Evolutionary conservation across 108 stramenopile species (phyloP), one percentile per base, ranked within the genome.

Genomic region (Skeletonema potamos): DNA sequence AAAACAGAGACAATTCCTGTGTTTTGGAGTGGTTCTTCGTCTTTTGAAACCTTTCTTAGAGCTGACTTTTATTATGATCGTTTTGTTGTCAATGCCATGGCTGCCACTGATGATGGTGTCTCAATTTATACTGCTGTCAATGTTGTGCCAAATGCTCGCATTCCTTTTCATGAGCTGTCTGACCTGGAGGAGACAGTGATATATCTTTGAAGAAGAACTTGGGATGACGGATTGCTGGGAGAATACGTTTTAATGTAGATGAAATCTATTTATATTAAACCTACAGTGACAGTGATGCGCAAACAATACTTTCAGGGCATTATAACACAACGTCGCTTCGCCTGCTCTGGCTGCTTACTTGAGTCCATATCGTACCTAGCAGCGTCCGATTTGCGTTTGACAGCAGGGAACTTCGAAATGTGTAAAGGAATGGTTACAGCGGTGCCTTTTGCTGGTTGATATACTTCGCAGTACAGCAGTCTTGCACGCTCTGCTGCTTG

Each of bases 11-110:
- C 64, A 2, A 81, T 81, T 22, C 80, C 80, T 2, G 76, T 81
- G 32, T 81, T 76, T 60, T 81, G 76, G 75, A 72, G 70, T 62
- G 80, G 80, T 12, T 81, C 80, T 9, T 55, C 75, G 5, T 72
- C 70, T 28, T 81, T 81, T 70, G 70, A 81, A 71, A 76, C 80
- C 20, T 81, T 81, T 54, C 20, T 81, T 7, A 34, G 58, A 41
- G 80, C 37, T 6, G 75, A 81, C 48, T 81, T 81, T 29, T 77
- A 71, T 20, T 58, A 60, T 9, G 80, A 81, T 37, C 41, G 58
- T 0, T 29, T 81, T 30, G 70, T 77, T 15, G 57, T 81, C 1
- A 81, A 81, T 72, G 75, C 70, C 0, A 71, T 81, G 74, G 43
- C 80, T 10, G 22, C 51, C 8, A 32, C 28, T 26, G 69, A 81